Base-by-base conservation (phyloP, 345 rosid genomes). In the Populus davidiana region DNA sequence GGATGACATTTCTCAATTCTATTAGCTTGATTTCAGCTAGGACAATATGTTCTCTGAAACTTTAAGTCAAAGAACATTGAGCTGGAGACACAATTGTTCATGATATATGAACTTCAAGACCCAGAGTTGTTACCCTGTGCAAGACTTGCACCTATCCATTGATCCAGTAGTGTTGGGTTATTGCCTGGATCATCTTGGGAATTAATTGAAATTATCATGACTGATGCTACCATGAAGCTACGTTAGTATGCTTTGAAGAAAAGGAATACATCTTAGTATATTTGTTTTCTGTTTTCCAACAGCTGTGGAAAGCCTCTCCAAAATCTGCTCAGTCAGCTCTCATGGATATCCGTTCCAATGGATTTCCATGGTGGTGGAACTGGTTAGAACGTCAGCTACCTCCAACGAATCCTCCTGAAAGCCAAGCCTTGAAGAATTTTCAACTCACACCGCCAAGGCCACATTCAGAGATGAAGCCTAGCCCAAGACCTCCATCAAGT, bases 351-450 rank as follows among this genome's bases (percentile, higher is more conserved):
- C 87, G 89, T 70, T 47, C 93, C 5, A 90, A 86, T 0, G 93
- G 90, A 35, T 86, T 86, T 75, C 97, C 99, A 27, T 90, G 93
- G 94, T 96, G 99, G 99, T 96, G 97, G 97, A 96, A 90, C 85
- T 93, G 96, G 97, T 79, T 91, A 70, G 99, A 93, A 66, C 80
- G 85, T 21, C 90, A 92, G 35, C 79, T 89, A n/a, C 93, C 92
- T 61, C 75, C 75, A 31, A 54, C 82, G 59, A 90, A 78, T 77
- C 78, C 83, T 62, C 79, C 83, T 6, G 92, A 89, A 67, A 86
- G 71, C 75, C 92, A 81, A 77, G 77, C 69, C 69, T 13, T 79
- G 56, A 84, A 88, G 81, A 83, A 43, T 70, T 84, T 85, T 43
- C 90, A 78, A 50, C 84, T 82, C 35, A 91, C 96, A 50, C 91